Conservation (phyloP, 768 basidiomycete genomes). For the Pleurotus salmoneostramineus region DNA sequence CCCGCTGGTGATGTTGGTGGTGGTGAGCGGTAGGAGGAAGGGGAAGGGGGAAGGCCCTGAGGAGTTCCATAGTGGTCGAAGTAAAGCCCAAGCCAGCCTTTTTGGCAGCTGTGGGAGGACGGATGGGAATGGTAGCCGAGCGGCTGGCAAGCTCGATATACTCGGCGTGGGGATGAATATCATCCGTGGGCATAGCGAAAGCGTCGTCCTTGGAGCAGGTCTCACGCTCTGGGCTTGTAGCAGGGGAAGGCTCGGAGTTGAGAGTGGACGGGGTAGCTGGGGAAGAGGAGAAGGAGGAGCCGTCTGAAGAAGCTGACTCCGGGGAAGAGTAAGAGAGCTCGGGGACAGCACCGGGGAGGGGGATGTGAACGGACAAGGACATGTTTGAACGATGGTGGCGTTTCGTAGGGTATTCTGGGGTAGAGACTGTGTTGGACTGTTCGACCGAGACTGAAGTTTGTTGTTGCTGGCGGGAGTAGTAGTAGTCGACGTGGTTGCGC, state of each 20-base stretch:
- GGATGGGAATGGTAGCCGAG: conserved; percentile 9
- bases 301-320: conserved; percentile 30
- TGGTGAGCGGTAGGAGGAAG: conserved; percentile 19
- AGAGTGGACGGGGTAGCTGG: conserved; percentile 11
- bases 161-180: conserved; percentile 8
- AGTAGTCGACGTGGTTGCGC: conserved; percentile 15
- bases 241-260: conserved; percentile 16
- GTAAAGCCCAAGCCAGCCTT: conserved; percentile 23
- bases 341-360: conserved; percentile 25
- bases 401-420: conserved; percentile 8
- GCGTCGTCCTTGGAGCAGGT: conserved; percentile 19
- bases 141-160: conserved; percentile 10
- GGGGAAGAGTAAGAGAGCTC: conserved; percentile 39
- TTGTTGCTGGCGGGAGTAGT: conserved; percentile 15
- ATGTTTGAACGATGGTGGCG: conserved; percentile 15
- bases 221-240: conserved; percentile 17
- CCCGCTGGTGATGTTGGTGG: conserved; percentile 21
- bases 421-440: conserved; percentile 7
- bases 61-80: conserved; percentile 37
- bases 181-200: conserved; percentile 12
- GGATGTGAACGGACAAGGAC: conserved; percentile 13
- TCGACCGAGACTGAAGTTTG: conserved; percentile 13
- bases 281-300: conserved; percentile 19
- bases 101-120: conserved; percentile 16
- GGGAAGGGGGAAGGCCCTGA: conserved; percentile 47